Evolutionary conservation across 345 rosid species (phyloP).

Genomic region (Barbarea vulgaris): DNA sequence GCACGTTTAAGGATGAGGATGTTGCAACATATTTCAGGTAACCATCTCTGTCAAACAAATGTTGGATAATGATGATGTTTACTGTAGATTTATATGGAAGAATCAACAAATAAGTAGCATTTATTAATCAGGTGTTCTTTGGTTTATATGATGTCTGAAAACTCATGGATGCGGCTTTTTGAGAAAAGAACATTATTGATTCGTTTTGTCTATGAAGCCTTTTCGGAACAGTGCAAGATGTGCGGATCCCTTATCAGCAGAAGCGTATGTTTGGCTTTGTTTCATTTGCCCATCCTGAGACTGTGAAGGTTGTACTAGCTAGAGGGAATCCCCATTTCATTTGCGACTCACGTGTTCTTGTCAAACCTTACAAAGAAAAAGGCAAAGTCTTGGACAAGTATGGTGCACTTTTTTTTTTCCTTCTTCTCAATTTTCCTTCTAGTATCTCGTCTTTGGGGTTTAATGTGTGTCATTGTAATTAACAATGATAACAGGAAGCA

Average conservation of each 20-base stretch:
- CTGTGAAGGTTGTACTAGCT: constrained; percentile 77
- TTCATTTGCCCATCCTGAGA: constrained; percentile 77
- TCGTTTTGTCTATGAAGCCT: constrained; percentile 51
- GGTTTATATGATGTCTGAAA: not conserved
- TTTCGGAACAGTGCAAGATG: constrained; percentile 95
- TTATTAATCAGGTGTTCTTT: not conserved
- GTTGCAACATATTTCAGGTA: constrained; percentile 93
- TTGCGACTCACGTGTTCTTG: constrained; percentile 93
- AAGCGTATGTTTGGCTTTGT: constrained; percentile 99
- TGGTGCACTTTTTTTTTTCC: constrained; percentile 13
- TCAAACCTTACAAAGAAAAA: constrained; percentile 97
- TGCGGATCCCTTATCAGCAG: constrained; percentile 94
- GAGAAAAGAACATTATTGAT: not conserved
- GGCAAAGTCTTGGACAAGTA: constrained; percentile 81
- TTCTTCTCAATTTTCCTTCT: not conserved
- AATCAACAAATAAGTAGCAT: not conserved
- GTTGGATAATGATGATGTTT: not conserved
- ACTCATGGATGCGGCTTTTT: not conserved
- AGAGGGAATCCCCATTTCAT: constrained; percentile 95
- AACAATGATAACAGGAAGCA: constrained; percentile 65
- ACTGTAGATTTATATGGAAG: not conserved
- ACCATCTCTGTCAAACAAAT: constrained; percentile 6
- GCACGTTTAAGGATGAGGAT: constrained; percentile 92
- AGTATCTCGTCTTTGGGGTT: not conserved
- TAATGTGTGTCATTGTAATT: not conserved